Evolutionary conservation across 225 moss, liverwort and hornwort species (phyloP).

Genomic region (Sphagnum contortum): DNA sequence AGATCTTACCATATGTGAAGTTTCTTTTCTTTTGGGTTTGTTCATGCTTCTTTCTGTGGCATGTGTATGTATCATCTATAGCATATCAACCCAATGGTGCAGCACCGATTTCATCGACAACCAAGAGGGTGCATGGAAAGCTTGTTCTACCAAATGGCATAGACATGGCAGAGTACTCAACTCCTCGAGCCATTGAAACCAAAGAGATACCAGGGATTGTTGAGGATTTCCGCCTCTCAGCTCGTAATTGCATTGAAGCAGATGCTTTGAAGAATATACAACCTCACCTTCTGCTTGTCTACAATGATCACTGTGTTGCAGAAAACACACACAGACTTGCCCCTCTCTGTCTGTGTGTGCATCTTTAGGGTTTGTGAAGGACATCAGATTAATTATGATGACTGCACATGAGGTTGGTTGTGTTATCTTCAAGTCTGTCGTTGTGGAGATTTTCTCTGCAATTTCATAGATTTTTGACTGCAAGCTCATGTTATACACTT

Average conservation of each 20-base stretch:
- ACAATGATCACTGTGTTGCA: neutral
- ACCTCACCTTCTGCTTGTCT: neutral
- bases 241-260: neutral
- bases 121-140: no score
- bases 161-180: neutral
- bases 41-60: neutral
- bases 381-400: no score
- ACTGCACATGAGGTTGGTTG: no score
- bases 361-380: no score
- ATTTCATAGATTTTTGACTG: no score
- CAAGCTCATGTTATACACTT: no score
- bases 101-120: slow-evolving; percentile 11
- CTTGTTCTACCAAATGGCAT: neutral
- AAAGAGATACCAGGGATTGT: slow-evolving; percentile 9
- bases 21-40: neutral
- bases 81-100: slow-evolving; percentile 12
- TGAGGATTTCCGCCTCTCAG: neutral
- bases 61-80: neutral
- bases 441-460: no score
- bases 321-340: neutral
- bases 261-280: neutral
- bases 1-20: no score
- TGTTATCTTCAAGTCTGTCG: no score
- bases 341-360: neutral
- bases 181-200: slow-evolving; percentile 6